Evolutionary conservation across 331 rosid genomes (phyloP).

Genomic region (Dryas integrifolia): DNA sequence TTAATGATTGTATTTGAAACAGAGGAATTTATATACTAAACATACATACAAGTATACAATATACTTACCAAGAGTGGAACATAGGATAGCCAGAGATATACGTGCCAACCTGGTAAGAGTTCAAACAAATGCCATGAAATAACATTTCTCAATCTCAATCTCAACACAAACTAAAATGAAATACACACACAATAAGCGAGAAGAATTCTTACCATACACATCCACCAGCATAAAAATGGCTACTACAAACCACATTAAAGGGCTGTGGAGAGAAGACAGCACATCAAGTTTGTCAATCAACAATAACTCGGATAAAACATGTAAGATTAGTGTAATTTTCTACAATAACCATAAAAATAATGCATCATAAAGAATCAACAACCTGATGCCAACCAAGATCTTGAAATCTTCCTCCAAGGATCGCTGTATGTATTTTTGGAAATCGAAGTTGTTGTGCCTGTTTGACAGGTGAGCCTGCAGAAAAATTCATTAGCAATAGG

Average conservation of each 20-base stretch:
- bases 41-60: background rate
- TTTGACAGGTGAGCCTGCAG: constrained; percentile 48
- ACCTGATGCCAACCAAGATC: constrained; percentile 52
- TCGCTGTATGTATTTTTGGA: constrained; percentile 46
- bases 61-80: constrained; percentile 38
- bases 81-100: constrained; percentile 30
- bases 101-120: constrained; percentile 35
- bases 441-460: constrained; percentile 37
- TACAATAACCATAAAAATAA: background rate
- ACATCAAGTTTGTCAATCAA: background rate
- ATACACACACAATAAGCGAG: background rate
- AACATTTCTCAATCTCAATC: background rate
- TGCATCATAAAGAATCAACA: background rate
- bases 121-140: background rate
- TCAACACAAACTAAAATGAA: background rate
- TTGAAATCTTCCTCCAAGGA: constrained; percentile 59
- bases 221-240: constrained; percentile 48
- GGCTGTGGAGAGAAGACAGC: constrained; percentile 29
- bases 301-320: constrained; percentile 2
- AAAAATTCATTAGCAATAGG: constrained; percentile 3
- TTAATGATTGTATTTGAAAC: background rate
- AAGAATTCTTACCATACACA: constrained; percentile 45
- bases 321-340: background rate
- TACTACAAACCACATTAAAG: constrained; percentile 52
- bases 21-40: no score